Conservation (phyloP, 2,329 filamentous ascomycete genomes). For the Fusarium secorum region DNA sequence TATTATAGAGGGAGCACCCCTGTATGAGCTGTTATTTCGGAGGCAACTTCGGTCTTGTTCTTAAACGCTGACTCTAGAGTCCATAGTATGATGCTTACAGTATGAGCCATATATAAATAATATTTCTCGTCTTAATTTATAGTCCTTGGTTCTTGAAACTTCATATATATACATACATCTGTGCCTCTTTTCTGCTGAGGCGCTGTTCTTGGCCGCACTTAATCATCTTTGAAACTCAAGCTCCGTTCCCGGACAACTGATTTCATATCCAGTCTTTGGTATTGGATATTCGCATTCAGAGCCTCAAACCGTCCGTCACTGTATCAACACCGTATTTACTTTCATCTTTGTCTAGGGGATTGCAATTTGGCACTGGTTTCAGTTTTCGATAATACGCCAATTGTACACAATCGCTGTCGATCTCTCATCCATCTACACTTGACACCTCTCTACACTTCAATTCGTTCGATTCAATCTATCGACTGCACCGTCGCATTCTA, state of each 20-base stretch:
- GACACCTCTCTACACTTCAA: neutral
- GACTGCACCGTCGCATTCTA: neutral
- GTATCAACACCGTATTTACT: neutral
- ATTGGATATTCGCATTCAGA: neutral
- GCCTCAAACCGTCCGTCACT: neutral
- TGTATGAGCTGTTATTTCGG: slow-evolving; percentile 29
- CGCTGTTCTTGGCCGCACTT: neutral
- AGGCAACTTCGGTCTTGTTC: slow-evolving; percentile 16
- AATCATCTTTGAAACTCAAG: slow-evolving; percentile 12
- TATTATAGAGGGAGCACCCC: neutral
- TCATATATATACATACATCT: neutral
- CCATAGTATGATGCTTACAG: neutral
- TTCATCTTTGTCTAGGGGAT: neutral
- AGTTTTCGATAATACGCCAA: neutral
- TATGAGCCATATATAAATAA: slow-evolving; percentile 1
- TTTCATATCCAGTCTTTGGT: slow-evolving; percentile 2
- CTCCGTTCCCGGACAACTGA: slow-evolving; percentile 17
- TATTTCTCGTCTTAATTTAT: neutral
- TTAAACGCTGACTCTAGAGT: neutral
- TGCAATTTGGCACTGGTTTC: neutral
- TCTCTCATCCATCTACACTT: neutral
- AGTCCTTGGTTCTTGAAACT: neutral
- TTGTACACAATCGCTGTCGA: neutral
- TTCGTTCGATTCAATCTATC: neutral
- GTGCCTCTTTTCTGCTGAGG: neutral